Evolutionary conservation across 306 rosid species (phyloP).

Genomic region (Gillenia trifoliata): DNA sequence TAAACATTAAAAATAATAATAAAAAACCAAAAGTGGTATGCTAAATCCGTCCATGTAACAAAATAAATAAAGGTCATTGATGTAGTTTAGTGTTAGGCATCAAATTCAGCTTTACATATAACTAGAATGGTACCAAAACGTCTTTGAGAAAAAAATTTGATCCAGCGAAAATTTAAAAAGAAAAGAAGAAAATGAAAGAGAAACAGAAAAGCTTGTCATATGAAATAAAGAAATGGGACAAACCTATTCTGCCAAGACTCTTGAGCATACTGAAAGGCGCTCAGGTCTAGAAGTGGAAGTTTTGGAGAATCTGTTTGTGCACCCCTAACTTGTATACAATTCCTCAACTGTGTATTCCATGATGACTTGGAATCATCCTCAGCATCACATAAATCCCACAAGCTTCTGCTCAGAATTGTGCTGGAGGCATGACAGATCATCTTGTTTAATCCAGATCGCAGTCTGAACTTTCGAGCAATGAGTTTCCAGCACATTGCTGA

Average conservation of each 20-base stretch:
- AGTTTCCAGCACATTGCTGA: constrained; percentile 98
- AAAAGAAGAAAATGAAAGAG: neutral
- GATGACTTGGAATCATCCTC: constrained; percentile 60
- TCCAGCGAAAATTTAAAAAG: no score
- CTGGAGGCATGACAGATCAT: constrained; percentile 51
- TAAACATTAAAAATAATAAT: neutral
- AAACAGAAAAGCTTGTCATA: neutral
- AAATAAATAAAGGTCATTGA: neutral
- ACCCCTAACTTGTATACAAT: constrained; percentile 52
- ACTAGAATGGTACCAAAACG: neutral
- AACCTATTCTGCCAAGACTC: constrained; percentile 65
- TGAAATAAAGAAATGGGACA: constrained; percentile 23
- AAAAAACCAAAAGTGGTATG: neutral
- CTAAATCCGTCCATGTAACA: neutral
- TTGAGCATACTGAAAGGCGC: constrained; percentile 62
- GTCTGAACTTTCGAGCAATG: constrained; percentile 81
- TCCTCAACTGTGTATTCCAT: constrained; percentile 66
- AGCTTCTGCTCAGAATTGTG: constrained; percentile 47
- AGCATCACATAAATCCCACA: constrained; percentile 57
- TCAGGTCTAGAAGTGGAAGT: constrained; percentile 56
- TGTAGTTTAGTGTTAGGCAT: neutral
- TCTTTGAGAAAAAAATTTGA: neutral
- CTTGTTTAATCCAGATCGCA: constrained; percentile 87
- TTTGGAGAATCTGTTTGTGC: constrained; percentile 37
- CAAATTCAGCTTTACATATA: neutral